A percentile compares a stretch with the other conserved stretches of the same genome.
Evolutionary conservation across 169 alveolate species (phyloP).

Genomic region (Miamiensis avidus): DNA sequence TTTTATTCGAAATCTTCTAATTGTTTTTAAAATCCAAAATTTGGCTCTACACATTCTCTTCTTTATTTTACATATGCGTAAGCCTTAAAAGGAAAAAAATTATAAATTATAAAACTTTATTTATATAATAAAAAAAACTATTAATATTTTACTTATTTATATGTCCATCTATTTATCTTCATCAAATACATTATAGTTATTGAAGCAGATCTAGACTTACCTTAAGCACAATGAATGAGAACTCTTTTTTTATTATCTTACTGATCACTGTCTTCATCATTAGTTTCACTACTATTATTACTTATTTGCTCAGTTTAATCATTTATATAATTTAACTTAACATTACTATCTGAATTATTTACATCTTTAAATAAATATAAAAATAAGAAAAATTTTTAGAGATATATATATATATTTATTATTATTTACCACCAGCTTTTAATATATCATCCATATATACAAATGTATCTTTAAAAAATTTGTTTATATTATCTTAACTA

Average conservation of each 20-base stretch:
- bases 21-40: background rate
- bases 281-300: too few species aligned
- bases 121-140: too few species aligned
- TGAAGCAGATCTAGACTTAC: constrained; percentile 27
- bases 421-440: background rate
- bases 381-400: too few species aligned
- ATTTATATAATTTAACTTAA: too few species aligned
- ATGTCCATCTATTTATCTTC: constrained; percentile 5
- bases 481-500: constrained; percentile 12
- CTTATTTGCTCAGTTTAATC: too few species aligned
- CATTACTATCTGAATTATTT: too few species aligned
- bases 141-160: constrained; percentile 14
- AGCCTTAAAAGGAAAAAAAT: background rate
- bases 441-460: constrained; percentile 12
- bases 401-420: too few species aligned
- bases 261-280: background rate
- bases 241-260: constrained; percentile 1
- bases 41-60: background rate
- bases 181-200: constrained; percentile 18
- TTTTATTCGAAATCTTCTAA: background rate
- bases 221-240: constrained; percentile 29
- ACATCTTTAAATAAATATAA: too few species aligned
- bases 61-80: background rate
- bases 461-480: constrained; percentile 27
- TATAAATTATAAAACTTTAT: too few species aligned